phyloP scores from a whole-genome alignment of 2,329 filamentous ascomycete species.

The Periglandula ipomoeae region DNA sequence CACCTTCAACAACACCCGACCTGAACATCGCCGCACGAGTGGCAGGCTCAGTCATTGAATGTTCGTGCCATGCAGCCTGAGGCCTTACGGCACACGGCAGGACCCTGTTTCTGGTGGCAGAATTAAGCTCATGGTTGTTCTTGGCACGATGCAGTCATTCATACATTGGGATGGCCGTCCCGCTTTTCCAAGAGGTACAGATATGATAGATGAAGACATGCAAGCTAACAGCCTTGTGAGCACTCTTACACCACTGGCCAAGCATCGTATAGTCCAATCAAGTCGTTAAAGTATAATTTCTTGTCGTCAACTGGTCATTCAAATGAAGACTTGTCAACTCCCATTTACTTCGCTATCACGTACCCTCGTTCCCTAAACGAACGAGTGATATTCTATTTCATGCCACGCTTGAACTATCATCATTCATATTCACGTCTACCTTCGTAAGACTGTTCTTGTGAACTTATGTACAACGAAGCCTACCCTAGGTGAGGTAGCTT shows the following conservation, averaged over 20 bases:
- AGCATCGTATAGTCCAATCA: too few species aligned
- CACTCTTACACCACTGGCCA: too few species aligned
- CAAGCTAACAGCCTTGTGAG: too few species aligned
- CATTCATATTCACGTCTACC: neutral
- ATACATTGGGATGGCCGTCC: neutral
- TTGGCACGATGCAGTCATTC: neutral
- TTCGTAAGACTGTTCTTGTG: neutral
- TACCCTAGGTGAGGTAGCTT: too few species aligned
- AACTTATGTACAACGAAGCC: neutral
- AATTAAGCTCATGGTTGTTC: neutral
- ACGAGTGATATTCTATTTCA: neutral
- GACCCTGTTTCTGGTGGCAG: neutral
- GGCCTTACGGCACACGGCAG: neutral
- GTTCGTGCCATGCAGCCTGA: neutral
- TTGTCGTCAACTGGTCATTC: too few species aligned
- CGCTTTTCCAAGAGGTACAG: neutral
- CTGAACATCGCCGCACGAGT: too few species aligned
- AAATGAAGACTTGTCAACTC: too few species aligned
- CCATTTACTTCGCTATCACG: too few species aligned
- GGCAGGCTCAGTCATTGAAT: too few species aligned
- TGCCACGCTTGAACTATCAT: neutral
- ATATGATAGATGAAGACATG: too few species aligned
- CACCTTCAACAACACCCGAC: neutral
- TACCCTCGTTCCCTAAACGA: too few species aligned
- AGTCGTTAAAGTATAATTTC: too few species aligned